Percentiles rank a stretch among this genome's conserved stretches.
Conservation (phyloP, 352 stramenopile species). For the Nothophytophthora sp. region DNA sequence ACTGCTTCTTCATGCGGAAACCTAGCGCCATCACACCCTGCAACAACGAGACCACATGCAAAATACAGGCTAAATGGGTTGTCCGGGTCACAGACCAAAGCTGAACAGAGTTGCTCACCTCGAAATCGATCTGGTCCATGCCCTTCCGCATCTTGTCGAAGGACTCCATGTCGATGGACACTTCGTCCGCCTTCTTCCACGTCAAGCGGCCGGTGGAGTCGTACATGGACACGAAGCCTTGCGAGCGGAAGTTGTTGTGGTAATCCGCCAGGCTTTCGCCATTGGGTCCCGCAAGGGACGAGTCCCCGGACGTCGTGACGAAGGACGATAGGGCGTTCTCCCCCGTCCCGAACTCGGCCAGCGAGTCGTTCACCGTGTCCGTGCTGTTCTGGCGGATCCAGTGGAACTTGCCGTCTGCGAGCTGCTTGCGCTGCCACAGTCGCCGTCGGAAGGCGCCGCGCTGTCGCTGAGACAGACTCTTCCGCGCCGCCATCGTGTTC, state of each 20-base stretch:
- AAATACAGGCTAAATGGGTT: background rate
- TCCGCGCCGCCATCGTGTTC: conserved; percentile 60
- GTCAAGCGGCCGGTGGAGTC: conserved; percentile 47
- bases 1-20: conserved; percentile 83
- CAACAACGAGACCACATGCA: background rate
- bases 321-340: conserved; percentile 10
- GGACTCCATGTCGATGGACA: conserved; percentile 74
- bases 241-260: conserved; percentile 60
- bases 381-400: conserved; percentile 72
- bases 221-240: conserved; percentile 76
- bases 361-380: conserved; percentile 26
- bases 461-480: conserved; percentile 69
- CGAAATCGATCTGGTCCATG: conserved; percentile 57
- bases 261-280: conserved; percentile 62
- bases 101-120: conserved; percentile 26
- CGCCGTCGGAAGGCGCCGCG: conserved; percentile 63
- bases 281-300: conserved; percentile 30
- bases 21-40: conserved; percentile 76
- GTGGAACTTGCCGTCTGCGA: conserved; percentile 67
- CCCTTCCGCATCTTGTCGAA: conserved; percentile 34
- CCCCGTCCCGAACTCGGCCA: conserved; percentile 13
- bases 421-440: conserved; percentile 64
- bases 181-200: conserved; percentile 63
- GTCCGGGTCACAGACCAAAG: background rate
- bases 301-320: conserved; percentile 18